Evolutionary conservation across 2,329 filamentous ascomycete species (phyloP).

Genomic region (Talaromyces sp.): DNA sequence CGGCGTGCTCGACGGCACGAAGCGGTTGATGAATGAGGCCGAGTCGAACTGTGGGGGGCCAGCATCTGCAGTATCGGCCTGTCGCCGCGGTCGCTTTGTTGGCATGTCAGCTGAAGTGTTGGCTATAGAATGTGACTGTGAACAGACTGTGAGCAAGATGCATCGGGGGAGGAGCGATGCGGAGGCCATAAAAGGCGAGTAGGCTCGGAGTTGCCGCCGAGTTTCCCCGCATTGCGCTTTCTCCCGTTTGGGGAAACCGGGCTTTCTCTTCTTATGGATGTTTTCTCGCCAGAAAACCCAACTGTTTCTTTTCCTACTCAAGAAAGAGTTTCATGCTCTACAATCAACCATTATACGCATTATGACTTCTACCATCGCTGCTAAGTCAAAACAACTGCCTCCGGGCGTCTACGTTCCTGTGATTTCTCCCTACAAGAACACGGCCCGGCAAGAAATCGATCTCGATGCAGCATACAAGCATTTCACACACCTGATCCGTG

Average conservation of each 20-base stretch:
- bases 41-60: not conserved
- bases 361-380: conserved; percentile 25
- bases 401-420: conserved; percentile 45
- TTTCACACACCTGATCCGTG: conserved; percentile 37
- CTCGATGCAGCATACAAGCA: conserved; percentile 43
- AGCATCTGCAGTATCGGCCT: conserved; percentile 2
- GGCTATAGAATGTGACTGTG: not conserved
- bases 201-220: not conserved
- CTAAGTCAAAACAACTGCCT: conserved; percentile 37
- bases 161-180: not conserved
- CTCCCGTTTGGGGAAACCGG: not conserved
- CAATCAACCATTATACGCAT: not conserved
- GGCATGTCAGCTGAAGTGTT: not conserved
- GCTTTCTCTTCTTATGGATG: not conserved
- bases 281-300: not conserved
- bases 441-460: conserved; percentile 38
- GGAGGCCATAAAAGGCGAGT: not conserved
- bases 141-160: not conserved
- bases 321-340: not conserved
- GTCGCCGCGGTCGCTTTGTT: conserved; percentile 4
- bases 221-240: conserved; percentile 4
- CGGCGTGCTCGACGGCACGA: not conserved
- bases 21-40: not conserved
- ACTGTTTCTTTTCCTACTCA: not conserved
- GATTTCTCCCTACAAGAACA: conserved; percentile 42